phyloP scores from a whole-genome alignment of 2,329 filamentous ascomycete genomes.

The Xylariomycetidae sp. region DNA sequence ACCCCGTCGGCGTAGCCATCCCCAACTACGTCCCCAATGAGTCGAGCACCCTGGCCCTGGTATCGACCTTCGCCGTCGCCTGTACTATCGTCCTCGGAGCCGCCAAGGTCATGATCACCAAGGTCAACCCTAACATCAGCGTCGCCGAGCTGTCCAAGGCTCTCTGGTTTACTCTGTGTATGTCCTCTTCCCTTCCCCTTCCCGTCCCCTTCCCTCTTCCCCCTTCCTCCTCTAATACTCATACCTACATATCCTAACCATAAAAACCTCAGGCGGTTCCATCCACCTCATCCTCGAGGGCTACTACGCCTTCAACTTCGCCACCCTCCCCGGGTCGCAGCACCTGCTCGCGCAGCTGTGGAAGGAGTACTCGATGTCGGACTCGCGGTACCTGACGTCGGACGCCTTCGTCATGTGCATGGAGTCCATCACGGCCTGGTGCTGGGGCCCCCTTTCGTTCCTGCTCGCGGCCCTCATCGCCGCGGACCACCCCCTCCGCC shows the following conservation, averaged over 20 bases:
- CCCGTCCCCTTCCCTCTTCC: neutral
- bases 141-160: neutral
- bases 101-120: neutral
- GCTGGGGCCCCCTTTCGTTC: slow-evolving; percentile 52
- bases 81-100: neutral
- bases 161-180: neutral
- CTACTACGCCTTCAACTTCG: slow-evolving; percentile 43
- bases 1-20: neutral
- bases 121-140: neutral
- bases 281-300: slow-evolving; percentile 43
- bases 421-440: slow-evolving; percentile 48
- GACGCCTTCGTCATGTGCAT: slow-evolving; percentile 53
- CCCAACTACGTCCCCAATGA: neutral
- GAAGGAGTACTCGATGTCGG: slow-evolving; percentile 55
- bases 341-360: slow-evolving; percentile 49
- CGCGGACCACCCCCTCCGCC: slow-evolving; percentile 38
- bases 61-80: neutral
- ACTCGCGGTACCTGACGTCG: slow-evolving; percentile 50
- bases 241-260: neutral
- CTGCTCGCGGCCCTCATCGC: slow-evolving; percentile 40
- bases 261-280: slow-evolving; percentile 38
- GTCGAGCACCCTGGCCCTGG: neutral
- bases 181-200: neutral
- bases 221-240: no score
- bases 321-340: slow-evolving; percentile 32